Evolutionary conservation across 2,329 filamentous ascomycete species (phyloP), one percentile per base, ranked within the genome.

Genomic region (Nemania abortiva): DNA sequence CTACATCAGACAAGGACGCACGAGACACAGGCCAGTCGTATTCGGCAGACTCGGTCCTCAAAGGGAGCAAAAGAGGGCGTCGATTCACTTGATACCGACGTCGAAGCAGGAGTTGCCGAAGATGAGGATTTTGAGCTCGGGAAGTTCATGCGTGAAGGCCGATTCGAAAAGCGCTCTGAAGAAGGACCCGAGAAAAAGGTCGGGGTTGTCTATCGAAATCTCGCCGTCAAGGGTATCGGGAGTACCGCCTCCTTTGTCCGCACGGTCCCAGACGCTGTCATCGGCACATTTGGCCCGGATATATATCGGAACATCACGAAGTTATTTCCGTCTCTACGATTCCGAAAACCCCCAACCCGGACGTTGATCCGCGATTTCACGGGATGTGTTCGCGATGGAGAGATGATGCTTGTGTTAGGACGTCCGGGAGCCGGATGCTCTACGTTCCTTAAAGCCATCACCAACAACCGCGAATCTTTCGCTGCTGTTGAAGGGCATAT

Each of bases 271-370:
- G 87, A 92, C 71, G 92, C 92, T 2, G 84, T 95, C 45, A 70
- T 94, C 4, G 92, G 92, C 24, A 94, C 92, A 0, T 95, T 96
- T 77, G 93, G 93, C 0, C 92, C 92, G 0, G 93, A 95, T 78
- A 81, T 95, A 1, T 95, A 93, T 78, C 86, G 83, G 24, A 81
- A 93, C 6, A 74, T 94, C 15, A 80, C 79, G 34, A 74, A 77
- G 1, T 79, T 77, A 55, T 72, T 86, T 6, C 83, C 83, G 0
- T 70, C 67, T 34, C 69, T 79, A 10, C 70, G 57, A 27, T 73
- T 76, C 20, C 67, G 72, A 1, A 76, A 73, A 49, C 68, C 73
- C 3, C 73, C 72, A 20, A 77, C 75, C 3, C 80, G 81, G 6
- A 75, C 77, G 9, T 70, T 93, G 24, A 87, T 93, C 66, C 83